Evolutionary conservation across 1,284 basidiomycete genomes (phyloP), one percentile per base, ranked within the genome.

Genomic region (Testicularia cyperi): DNA sequence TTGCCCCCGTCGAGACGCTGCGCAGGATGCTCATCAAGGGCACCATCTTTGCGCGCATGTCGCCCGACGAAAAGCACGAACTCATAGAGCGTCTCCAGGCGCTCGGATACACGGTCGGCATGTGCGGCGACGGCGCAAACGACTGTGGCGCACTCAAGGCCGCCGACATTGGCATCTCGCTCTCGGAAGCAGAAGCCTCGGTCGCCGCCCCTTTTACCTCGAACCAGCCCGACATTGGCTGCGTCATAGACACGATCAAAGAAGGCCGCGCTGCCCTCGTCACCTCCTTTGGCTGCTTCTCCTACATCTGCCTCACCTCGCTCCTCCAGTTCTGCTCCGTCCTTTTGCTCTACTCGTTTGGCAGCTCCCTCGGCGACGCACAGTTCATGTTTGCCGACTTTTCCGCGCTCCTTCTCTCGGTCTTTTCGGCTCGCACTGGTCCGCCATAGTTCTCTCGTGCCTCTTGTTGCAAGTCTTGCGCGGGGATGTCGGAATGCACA

Each of bases 151-250:
- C 95, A 16, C 82, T 99, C 63, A 99, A 98, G 79, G 92, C 95
- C 5, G 95, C 95, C 10, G 95, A 99, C 71, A 92, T 99, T 23
- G 95, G 95, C 2, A 85, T 99, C 36, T 97, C 92, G 4, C 79
- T 99, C 13, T 95, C 91, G 0, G 95, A 99, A 77, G 95, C 95
- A 0, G 95, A 99, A 78, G 95, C 95, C 2, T 94, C 90, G 13
- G 94, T 99, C n/a, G 95, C 95, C 3, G 95, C 95, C 9, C 95
- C 95, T 1, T 98, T 99, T 78, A 98, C 95, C 4, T 88, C 88
- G 56, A 87, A 86, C 32, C 89, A 86, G 1, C 90, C 94, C 6
- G 95, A 99, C 78, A 96, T 99, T 68, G 85, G 87, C 19, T 98
- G 95, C 75, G 90, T 97, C 33, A 83, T 97, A 35, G 92, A 98